phyloP scores from a whole-genome alignment of 139 green algal species.

The Chlamydomonas schloesseri region DNA sequence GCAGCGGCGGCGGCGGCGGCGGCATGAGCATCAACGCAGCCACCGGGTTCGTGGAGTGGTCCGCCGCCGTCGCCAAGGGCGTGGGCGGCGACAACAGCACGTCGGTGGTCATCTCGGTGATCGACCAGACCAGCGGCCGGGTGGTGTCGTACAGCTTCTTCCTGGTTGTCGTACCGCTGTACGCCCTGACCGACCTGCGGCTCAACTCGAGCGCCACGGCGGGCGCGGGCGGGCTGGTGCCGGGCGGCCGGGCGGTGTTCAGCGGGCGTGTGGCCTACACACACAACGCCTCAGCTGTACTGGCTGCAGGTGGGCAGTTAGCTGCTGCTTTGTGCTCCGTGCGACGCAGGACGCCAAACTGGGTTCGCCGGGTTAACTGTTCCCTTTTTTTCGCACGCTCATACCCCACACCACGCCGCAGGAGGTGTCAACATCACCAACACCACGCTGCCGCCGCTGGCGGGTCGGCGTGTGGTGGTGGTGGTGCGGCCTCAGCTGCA shows the following conservation, averaged over 20 bases:
- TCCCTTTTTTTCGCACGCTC: no score
- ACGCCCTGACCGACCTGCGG: background rate
- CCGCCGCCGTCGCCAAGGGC: background rate
- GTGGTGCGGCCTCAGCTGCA: no score
- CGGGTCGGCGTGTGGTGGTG: no score
- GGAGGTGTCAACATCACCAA: no score
- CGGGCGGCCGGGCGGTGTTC: background rate
- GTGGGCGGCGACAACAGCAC: background rate
- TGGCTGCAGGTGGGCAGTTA: no score
- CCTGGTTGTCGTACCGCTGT: slow-evolving; percentile 9
- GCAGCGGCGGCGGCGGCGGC: no score
- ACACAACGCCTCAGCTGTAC: background rate
- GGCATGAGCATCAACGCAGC: background rate
- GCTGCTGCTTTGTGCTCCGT: no score
- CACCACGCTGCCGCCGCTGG: no score
- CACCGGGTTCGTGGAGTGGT: background rate
- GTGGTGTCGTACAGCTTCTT: background rate
- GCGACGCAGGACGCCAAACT: no score
- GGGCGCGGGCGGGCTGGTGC: background rate
- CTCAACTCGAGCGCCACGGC: background rate
- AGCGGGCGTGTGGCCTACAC: background rate
- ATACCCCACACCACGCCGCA: no score
- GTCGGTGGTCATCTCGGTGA: background rate
- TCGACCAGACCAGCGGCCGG: background rate
- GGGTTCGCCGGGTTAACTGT: no score